Evolutionary conservation across 2,329 filamentous ascomycete genomes (phyloP), one percentile per base, ranked within the genome.

Genomic region (Colletotrichum sp.): DNA sequence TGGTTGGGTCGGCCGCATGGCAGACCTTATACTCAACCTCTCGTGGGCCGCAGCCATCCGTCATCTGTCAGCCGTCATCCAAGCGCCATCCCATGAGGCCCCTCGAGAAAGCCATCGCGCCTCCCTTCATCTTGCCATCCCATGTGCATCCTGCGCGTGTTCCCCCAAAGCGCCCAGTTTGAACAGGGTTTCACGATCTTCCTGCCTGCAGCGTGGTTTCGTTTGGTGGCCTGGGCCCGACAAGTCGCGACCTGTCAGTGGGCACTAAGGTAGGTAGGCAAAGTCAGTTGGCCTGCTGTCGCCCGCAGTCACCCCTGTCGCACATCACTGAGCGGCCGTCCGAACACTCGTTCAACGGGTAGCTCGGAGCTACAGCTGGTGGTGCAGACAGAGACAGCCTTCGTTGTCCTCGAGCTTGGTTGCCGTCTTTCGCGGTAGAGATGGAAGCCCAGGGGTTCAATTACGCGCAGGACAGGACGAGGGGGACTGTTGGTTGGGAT

Each of bases 141-240:
- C 28, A 49, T n/a, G n/a, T 63, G 36, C 49, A n/a, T 39, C 16
- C 39, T 70, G 15, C 8, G 39, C 34, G 26, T 52, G 18, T 21
- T n/a, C 13, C 26, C 55, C 59, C 74, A 52, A 57, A 75, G 75
- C 62, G 71, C 66, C 67, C 36, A 39, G 75, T 75, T 71, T 75
- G 75, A 71, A 75, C 65, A 28, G 13, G 62, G 75, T 76, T 76
- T 76, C 75, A 76, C 72, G 66, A 75, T 67, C 44, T 69, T 68
- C 55, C 24, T 49, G 28, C 32, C 67, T 68, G 75, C 75, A 75
- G 49, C 60, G 71, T 26, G 28, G 71, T 44, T 57, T 71, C 66
- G 71, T 67, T 57, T 70, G 30, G 59, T 71, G 59, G 70, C 36
- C 59, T 52, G 26, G 26, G 34, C 57, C 57, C 32, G 30, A 52